phyloP scores from a whole-genome alignment of 164 flowering plant genomes.

The Umbilicus rupestris region DNA sequence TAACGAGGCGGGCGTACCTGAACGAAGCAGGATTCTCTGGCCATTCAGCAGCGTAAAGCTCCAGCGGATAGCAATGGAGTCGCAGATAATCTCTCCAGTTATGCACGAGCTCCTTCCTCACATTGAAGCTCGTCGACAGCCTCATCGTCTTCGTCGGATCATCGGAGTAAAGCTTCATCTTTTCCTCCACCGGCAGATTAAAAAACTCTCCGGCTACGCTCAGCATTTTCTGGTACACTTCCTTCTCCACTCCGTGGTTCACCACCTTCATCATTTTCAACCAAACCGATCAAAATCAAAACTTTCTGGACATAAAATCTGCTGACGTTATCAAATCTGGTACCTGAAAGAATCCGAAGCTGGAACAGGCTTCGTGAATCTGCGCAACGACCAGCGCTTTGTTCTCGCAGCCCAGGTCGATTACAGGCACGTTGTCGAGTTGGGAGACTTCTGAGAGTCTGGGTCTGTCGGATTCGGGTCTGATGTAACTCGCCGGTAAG shows the following conservation, averaged over 20 bases:
- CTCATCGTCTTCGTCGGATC: constrained; percentile 59
- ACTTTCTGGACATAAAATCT: not conserved
- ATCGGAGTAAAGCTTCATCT: constrained; percentile 53
- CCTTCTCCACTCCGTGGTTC: constrained; percentile 53
- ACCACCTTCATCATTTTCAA: constrained; percentile 32
- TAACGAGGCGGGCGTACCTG: too few species aligned
- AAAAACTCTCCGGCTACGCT: constrained; percentile 45
- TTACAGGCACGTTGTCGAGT: constrained; percentile 38
- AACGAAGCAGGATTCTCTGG: constrained; percentile 62
- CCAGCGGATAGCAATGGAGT: constrained; percentile 69
- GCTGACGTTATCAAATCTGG: not conserved
- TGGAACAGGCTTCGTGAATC: constrained; percentile 42
- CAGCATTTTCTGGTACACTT: constrained; percentile 30
- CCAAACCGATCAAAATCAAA: not conserved
- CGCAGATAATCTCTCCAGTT: constrained; percentile 86
- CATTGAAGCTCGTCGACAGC: constrained; percentile 65
- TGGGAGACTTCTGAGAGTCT: constrained; percentile 37
- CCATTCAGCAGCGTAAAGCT: constrained; percentile 55
- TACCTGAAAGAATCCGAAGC: constrained; percentile 64
- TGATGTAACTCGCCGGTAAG: constrained; percentile 39
- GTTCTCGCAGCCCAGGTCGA: constrained; percentile 36
- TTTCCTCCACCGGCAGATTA: constrained; percentile 57
- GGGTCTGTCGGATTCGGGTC: constrained; percentile 71
- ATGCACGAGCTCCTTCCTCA: constrained; percentile 55
- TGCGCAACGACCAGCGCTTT: constrained; percentile 18